These are phyloP conservation scores for Alternaria novae-zelandiae DNA, from an alignment of 2,329 filamentous ascomycete genomes.

Conservation along the genomic window DNA sequence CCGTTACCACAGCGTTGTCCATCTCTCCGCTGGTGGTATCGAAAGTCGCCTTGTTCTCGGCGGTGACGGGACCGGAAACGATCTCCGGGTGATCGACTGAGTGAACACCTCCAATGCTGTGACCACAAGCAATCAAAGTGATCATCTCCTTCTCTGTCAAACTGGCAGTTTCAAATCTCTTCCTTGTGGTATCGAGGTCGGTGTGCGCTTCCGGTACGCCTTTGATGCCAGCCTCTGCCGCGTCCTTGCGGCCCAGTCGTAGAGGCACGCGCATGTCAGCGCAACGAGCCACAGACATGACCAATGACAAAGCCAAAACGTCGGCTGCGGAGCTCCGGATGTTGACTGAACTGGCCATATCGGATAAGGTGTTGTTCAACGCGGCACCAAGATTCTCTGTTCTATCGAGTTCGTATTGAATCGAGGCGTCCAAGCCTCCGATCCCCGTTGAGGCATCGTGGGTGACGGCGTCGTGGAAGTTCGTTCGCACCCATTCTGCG, in stretches of 20 bases:
- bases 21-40: constrained; percentile 31
- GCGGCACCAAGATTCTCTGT: constrained; percentile 39
- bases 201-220: constrained; percentile 45
- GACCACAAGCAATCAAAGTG: constrained; percentile 44
- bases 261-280: constrained; percentile 38
- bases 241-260: constrained; percentile 43
- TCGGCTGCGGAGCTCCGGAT: constrained; percentile 35
- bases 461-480: constrained; percentile 46
- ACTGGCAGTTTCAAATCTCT: constrained; percentile 39
- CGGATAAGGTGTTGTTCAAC: constrained; percentile 43
- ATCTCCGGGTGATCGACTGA: constrained; percentile 40
- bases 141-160: constrained; percentile 36
- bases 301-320: constrained; percentile 39
- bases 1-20: constrained; percentile 40
- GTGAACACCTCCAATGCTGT: constrained; percentile 47
- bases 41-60: constrained; percentile 31
- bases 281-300: constrained; percentile 39
- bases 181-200: constrained; percentile 36
- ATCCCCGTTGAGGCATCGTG: constrained; percentile 33
- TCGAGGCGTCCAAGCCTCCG: constrained; percentile 46
- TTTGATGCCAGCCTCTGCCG: constrained; percentile 32
- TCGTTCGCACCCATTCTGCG: constrained; percentile 40
- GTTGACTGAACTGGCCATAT: constrained; percentile 34
- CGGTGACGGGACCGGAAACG: constrained; percentile 27
- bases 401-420: constrained; percentile 40